phyloP scores from a whole-genome alignment of 2,329 filamentous ascomycete genomes.

The Pestalotiopsis sp. region DNA sequence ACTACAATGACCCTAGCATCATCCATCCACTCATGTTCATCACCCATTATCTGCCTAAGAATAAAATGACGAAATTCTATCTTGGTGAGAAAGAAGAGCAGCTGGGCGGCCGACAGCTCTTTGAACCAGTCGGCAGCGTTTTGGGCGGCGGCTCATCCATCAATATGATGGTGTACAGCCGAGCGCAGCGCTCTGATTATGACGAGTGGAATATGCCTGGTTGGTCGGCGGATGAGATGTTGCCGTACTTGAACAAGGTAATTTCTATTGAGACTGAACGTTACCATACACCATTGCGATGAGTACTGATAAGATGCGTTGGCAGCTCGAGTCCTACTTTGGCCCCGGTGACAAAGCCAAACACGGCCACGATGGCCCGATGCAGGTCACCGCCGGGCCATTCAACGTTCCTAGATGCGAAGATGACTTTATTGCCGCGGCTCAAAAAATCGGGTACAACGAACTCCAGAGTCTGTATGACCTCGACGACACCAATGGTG shows the following conservation, averaged over 20 bases:
- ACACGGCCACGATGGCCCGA: constrained; percentile 50
- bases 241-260: constrained; percentile 54
- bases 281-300: no score
- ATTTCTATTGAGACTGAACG: no score
- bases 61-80: constrained; percentile 51
- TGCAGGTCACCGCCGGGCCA: constrained; percentile 49
- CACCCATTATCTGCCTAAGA: constrained; percentile 45
- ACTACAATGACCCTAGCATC: constrained; percentile 14
- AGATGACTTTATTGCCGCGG: constrained; percentile 48
- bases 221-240: constrained; percentile 35
- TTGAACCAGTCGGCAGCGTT: constrained; percentile 43
- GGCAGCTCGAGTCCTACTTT: constrained; percentile 30
- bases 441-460: constrained; percentile 40
- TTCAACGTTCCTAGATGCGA: constrained; percentile 40
- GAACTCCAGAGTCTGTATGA: constrained; percentile 22
- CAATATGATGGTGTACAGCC: constrained; percentile 48
- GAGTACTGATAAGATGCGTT: constrained; percentile 17
- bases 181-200: constrained; percentile 35
- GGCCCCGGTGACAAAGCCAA: constrained; percentile 36
- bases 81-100: constrained; percentile 33
- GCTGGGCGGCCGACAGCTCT: constrained; percentile 45
- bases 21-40: constrained; percentile 51
- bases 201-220: constrained; percentile 31
- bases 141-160: constrained; percentile 57
- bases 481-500: constrained; percentile 1